A percentile compares a stretch with the other conserved stretches of the same genome.
Evolutionary conservation across 2,329 filamentous ascomycete species (phyloP).

Genomic region (Escovopsis sp.): DNA sequence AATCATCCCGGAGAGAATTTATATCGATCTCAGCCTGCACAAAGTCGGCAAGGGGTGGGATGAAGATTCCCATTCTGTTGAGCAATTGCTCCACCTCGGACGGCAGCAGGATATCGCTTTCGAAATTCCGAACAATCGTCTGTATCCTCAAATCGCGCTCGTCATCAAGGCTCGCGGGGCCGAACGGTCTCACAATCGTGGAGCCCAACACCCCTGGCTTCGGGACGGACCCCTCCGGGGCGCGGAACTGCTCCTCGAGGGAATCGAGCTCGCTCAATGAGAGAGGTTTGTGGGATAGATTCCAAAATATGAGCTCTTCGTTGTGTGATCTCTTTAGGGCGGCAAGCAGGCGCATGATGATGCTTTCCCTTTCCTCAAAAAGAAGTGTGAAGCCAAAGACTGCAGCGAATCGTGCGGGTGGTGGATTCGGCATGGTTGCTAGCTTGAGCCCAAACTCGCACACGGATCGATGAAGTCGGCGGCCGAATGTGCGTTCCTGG

Average conservation of each 20-base stretch:
- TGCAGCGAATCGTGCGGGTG: conserved; percentile 32
- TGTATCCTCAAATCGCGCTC: conserved; percentile 32
- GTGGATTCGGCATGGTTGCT: conserved; percentile 33
- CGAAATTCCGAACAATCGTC: conserved; percentile 44
- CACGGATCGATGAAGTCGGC: conserved; percentile 51
- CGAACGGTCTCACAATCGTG: conserved; percentile 20
- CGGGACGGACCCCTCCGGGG: background rate
- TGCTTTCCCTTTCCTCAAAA: conserved; percentile 37
- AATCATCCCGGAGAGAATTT: conserved; percentile 18
- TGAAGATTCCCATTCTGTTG: conserved; percentile 43
- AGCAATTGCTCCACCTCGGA: conserved; percentile 67
- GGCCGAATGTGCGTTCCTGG: conserved; percentile 53
- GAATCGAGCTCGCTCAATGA: conserved; percentile 58
- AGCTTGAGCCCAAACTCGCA: conserved; percentile 49
- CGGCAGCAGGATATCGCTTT: conserved; percentile 63
- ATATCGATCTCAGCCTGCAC: conserved; percentile 42
- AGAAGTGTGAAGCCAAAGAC: conserved; percentile 58
- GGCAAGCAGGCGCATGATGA: conserved; percentile 25
- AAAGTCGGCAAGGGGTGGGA: conserved; percentile 46
- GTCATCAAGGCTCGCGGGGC: conserved; percentile 23
- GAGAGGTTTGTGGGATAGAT: conserved; percentile 47
- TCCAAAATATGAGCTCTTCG: conserved; percentile 41
- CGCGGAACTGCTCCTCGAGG: conserved; percentile 9
- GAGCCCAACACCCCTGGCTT: conserved; percentile 21
- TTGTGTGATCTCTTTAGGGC: conserved; percentile 18